Evolutionary conservation across 208 protist genomes (phyloP).

Genomic region (Leishmania guyanensis): DNA sequence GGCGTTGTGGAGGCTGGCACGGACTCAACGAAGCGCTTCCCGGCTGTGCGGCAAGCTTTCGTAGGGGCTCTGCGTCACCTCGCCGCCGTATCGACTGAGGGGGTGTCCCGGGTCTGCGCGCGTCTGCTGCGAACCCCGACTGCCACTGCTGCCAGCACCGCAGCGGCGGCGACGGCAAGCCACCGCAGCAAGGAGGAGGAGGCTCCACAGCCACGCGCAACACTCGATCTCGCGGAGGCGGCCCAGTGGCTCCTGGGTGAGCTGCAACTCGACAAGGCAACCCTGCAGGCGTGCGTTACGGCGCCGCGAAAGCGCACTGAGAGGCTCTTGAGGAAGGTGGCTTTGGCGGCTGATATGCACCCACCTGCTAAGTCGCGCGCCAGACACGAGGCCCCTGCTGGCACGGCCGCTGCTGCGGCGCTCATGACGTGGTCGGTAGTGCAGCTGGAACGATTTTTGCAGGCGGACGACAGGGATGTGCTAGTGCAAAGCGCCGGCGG

Average conservation of each 20-base stretch:
- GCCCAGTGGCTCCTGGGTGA: constrained; percentile 16
- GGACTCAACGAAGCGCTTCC: constrained; percentile 23
- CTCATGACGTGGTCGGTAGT: constrained; percentile 34
- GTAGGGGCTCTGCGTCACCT: constrained; percentile 15
- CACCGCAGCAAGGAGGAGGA: constrained; percentile 5
- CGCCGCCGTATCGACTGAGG: background rate
- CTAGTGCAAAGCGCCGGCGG: constrained; percentile 15
- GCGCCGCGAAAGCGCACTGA: constrained; percentile 17
- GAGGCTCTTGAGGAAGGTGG: constrained; percentile 19
- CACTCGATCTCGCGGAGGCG: constrained; percentile 8
- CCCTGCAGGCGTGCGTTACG: constrained; percentile 17
- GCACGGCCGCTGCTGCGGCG: background rate
- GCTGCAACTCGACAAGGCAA: constrained; percentile 20
- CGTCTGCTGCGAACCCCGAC: constrained; percentile 11
- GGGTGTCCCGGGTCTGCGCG: constrained; percentile 25
- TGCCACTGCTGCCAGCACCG: background rate
- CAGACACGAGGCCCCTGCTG: constrained; percentile 18
- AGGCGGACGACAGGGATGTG: constrained; percentile 31
- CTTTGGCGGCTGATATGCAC: constrained; percentile 1
- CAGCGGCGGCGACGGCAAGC: background rate
- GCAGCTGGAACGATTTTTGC: constrained; percentile 42
- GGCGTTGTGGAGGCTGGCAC: background rate
- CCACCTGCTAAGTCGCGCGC: constrained; percentile 19
- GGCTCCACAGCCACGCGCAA: background rate
- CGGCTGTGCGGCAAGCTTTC: constrained; percentile 12